Base-by-base conservation (phyloP, 1,284 basidiomycete genomes). In the Cryptococcus sp. region DNA sequence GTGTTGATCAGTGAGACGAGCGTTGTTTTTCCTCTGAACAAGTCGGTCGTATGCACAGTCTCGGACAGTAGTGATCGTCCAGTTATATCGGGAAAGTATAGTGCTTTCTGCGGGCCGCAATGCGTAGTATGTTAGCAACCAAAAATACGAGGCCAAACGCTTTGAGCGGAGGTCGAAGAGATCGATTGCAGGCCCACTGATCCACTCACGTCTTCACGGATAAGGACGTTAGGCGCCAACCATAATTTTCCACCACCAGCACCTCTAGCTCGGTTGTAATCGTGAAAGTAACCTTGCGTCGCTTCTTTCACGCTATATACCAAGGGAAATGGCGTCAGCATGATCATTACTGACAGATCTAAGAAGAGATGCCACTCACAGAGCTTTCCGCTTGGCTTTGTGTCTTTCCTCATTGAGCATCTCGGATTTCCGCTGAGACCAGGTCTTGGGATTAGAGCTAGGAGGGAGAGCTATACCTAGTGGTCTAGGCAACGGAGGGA, bases 71-170 rank as follows among this genome's bases (percentile, higher is more conserved):
- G 67, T 20, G 85, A 82, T 46, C 85, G 87, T 0, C 96, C 95
- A 2, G 79, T 75, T n/a, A 99, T 85, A 66, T 95, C 86, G 1
- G 95, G 95, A 57, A 98, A 89, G 78, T 91, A 98, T 1, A 92
- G 79, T 8, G 95, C 86, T 86, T 85, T 88, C 91, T 94, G 68
- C 17, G n/a, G 15, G 4, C 13, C 41, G 15, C n/a, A 44, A 15
- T 22, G 22, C 41, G 22, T 44, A 44, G 41, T 44, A 44, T 22
- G 15, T 19, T 16, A n/a, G 41, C 41, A n/a, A n/a, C n/a, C n/a
- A n/a, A n/a, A n/a, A n/a, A n/a, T n/a, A n/a, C n/a, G n/a, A n/a
- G n/a, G n/a, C n/a, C n/a, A n/a, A n/a, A n/a, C n/a, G n/a, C n/a
- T n/a, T n/a, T n/a, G n/a, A n/a, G n/a, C n/a, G n/a, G n/a, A n/a